Conservation (phyloP, 2,329 filamentous ascomycete species). For the Colletotrichum sp. region DNA sequence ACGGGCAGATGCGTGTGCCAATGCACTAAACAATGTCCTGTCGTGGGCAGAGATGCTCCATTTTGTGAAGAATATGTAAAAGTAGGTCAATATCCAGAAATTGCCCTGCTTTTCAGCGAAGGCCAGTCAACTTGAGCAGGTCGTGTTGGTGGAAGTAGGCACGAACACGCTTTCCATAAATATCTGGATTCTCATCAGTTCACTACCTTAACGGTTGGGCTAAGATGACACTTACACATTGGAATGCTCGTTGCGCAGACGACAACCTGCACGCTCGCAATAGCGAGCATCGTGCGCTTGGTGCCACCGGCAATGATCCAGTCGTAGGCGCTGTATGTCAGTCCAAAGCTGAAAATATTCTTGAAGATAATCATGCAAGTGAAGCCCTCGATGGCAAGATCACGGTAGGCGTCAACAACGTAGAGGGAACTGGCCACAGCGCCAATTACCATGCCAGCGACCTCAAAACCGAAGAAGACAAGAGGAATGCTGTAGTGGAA, state of each 20-base stretch:
- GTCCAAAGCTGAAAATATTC: constrained; percentile 87
- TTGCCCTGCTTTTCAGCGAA: constrained; percentile 28
- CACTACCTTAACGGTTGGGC: neutral
- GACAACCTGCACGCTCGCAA: constrained; percentile 78
- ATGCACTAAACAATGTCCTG: neutral
- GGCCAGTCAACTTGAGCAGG: constrained; percentile 58
- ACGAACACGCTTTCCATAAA: constrained; percentile 79
- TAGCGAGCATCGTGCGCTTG: constrained; percentile 66
- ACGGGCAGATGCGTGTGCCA: neutral
- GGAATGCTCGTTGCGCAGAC: constrained; percentile 79
- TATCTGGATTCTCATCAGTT: constrained; percentile 52
- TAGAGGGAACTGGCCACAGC: constrained; percentile 87
- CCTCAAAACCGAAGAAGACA: constrained; percentile 83
- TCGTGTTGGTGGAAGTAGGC: constrained; percentile 80
- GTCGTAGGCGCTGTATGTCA: constrained; percentile 84
- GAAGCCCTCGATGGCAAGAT: constrained; percentile 86
- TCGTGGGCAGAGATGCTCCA: neutral
- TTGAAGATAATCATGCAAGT: constrained; percentile 93
- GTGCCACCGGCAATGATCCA: constrained; percentile 77
- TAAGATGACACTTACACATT: constrained; percentile 67
- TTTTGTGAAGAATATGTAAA: neutral
- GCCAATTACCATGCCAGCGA: constrained; percentile 90
- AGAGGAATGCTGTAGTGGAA: constrained; percentile 79
- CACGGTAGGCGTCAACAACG: constrained; percentile 89
- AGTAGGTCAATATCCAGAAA: neutral